phyloP scores from a whole-genome alignment of 192 early-diverging fungal species.

The Cetraspora pellucida region DNA sequence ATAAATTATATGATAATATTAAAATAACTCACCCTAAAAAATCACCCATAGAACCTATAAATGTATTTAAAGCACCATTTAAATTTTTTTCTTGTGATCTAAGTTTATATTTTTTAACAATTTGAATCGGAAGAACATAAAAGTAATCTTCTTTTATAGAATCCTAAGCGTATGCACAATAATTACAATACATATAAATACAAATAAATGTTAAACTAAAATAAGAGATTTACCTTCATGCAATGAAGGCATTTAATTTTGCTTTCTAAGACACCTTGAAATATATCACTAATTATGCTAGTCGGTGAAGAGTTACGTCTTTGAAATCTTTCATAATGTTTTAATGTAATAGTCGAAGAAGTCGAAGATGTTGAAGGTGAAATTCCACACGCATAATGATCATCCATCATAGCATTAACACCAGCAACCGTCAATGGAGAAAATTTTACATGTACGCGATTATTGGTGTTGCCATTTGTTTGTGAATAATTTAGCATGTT shows the following conservation, averaged over 20 bases:
- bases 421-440: not conserved
- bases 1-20: not conserved
- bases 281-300: conserved; percentile 48
- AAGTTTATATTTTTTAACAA: conserved; percentile 47
- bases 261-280: conserved; percentile 45
- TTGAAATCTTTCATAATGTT: not conserved
- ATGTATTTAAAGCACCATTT: conserved; percentile 32
- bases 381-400: not conserved
- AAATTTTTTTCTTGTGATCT: conserved; percentile 36
- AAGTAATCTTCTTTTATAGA: conserved; percentile 50
- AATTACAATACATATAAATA: not conserved
- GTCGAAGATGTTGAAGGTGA: not conserved
- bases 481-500: not conserved
- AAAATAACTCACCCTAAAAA: conserved; percentile 36
- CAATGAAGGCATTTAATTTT: conserved; percentile 43
- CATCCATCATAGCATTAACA: not conserved
- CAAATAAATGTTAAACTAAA: not conserved
- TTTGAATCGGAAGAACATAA: conserved; percentile 46
- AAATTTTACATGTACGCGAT: not conserved
- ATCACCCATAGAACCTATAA: conserved; percentile 40
- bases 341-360: not conserved
- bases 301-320: conserved; percentile 36
- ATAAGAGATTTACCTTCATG: conserved; percentile 8
- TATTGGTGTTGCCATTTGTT: not conserved
- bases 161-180: conserved; percentile 27